Percentiles rank a stretch among this genome's conserved stretches.
Conservation (phyloP, 108 stramenopile genomes). For the Mediolabrus comicus region DNA sequence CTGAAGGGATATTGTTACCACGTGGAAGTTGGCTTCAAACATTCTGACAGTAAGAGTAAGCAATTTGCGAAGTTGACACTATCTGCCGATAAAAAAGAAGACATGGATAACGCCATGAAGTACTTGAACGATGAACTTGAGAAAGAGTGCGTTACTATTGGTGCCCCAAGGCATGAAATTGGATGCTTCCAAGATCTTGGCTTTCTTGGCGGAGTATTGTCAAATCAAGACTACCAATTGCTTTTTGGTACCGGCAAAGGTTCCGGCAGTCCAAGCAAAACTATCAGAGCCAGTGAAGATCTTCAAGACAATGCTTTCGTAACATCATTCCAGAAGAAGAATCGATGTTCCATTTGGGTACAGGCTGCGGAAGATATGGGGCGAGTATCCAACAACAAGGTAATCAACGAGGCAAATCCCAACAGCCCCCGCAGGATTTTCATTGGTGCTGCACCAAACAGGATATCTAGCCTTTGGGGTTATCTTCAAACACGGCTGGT, state of each 20-base stretch:
- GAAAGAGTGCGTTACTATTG: constrained; percentile 47
- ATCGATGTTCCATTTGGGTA: constrained; percentile 80
- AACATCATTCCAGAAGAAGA: constrained; percentile 62
- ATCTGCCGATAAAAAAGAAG: constrained; percentile 28
- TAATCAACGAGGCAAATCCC: constrained; percentile 55
- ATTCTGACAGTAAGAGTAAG: constrained; percentile 82
- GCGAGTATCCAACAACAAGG: constrained; percentile 51
- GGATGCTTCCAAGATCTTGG: constrained; percentile 65
- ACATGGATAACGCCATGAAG: constrained; percentile 16
- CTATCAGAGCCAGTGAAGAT: constrained; percentile 55
- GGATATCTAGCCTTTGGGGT: constrained; percentile 58
- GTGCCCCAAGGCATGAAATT: constrained; percentile 51
- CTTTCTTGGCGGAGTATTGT: constrained; percentile 67
- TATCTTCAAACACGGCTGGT: constrained; percentile 48
- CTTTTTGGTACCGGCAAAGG: constrained; percentile 39
- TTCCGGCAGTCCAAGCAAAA: background rate
- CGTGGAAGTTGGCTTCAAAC: constrained; percentile 61
- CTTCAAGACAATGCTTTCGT: constrained; percentile 62
- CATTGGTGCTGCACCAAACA: constrained; percentile 69
- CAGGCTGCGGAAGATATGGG: constrained; percentile 80
- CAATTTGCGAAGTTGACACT: constrained; percentile 70
- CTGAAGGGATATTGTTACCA: constrained; percentile 59
- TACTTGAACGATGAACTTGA: constrained; percentile 44
- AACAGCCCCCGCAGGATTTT: constrained; percentile 63
- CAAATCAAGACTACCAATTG: constrained; percentile 56